Evolutionary conservation across 2,329 filamentous ascomycete species (phyloP).

Genomic region (Botryotinia calthae): DNA sequence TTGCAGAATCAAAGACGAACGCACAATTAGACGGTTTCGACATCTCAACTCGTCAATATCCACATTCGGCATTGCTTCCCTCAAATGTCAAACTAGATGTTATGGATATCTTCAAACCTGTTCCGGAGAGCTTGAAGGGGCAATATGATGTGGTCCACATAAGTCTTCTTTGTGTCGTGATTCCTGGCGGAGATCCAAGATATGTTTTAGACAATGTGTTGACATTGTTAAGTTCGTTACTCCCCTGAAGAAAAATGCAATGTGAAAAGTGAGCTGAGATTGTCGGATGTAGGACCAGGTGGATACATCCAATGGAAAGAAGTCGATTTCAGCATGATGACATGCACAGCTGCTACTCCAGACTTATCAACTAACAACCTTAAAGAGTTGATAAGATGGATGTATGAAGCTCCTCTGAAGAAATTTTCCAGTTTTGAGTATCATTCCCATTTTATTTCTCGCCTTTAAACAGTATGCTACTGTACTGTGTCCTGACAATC

Average conservation of each 20-base stretch:
- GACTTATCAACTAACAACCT: neutral
- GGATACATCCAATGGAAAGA: conserved; percentile 20
- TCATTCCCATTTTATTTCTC: neutral
- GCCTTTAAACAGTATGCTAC: neutral
- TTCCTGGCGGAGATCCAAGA: conserved; percentile 3
- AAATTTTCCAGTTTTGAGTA: conserved; percentile 9
- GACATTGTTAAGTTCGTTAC: conserved; percentile 3
- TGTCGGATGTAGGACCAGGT: conserved; percentile 5
- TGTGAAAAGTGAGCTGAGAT: neutral
- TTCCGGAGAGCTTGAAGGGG: neutral
- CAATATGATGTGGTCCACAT: conserved; percentile 15
- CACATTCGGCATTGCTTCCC: neutral
- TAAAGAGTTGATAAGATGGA: neutral
- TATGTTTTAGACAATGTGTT: conserved; percentile 8
- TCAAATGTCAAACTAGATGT: conserved; percentile 8
- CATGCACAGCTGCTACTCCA: neutral
- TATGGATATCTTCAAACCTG: neutral
- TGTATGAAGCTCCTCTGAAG: neutral
- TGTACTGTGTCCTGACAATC: neutral
- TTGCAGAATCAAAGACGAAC: neutral
- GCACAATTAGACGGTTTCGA: conserved; percentile 13
- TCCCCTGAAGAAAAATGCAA: too few species aligned
- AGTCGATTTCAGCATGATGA: neutral
- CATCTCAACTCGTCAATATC: conserved; percentile 8
- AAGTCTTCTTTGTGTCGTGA: conserved; percentile 9